Evolutionary conservation across 306 rosid genomes (phyloP).

Genomic region (Sophora flavescens): DNA sequence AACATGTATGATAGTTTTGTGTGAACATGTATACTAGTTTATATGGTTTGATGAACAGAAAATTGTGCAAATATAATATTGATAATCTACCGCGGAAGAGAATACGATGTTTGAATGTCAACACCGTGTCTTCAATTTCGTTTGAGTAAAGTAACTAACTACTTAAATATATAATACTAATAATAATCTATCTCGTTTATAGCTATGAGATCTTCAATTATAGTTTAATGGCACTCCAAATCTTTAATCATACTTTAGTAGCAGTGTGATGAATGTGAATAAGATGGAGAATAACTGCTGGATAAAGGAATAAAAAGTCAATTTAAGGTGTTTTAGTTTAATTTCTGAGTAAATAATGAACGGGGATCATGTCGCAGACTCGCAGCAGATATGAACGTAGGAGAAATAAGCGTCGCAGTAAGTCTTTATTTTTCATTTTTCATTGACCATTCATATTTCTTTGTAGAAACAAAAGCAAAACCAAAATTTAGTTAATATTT

Average conservation of each 20-base stretch:
- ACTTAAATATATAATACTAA: not conserved
- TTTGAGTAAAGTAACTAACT: not conserved
- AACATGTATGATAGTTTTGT: not conserved
- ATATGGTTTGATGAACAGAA: not conserved
- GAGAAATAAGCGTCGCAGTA: no score
- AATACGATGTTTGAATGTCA: conserved; percentile 7
- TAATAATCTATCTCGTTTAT: not conserved
- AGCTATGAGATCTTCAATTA: not conserved
- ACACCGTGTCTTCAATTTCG: conserved; percentile 18
- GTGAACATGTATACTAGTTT: not conserved
- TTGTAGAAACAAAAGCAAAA: no score
- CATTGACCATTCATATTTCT: no score
- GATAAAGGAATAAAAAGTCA: not conserved
- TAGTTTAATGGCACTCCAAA: not conserved
- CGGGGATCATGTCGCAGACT: no score
- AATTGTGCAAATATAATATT: not conserved
- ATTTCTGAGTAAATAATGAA: no score
- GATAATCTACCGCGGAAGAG: conserved; percentile 10
- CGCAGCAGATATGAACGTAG: no score
- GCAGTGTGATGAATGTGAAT: not conserved
- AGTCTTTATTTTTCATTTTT: no score
- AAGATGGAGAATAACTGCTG: not conserved
- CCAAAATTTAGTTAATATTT: no score
- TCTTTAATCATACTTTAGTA: not conserved
- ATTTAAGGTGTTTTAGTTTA: no score